These are phyloP conservation scores for Stropharia rugosoannulata DNA, from an alignment of 768 basidiomycete genomes.

Conservation along the genomic window DNA sequence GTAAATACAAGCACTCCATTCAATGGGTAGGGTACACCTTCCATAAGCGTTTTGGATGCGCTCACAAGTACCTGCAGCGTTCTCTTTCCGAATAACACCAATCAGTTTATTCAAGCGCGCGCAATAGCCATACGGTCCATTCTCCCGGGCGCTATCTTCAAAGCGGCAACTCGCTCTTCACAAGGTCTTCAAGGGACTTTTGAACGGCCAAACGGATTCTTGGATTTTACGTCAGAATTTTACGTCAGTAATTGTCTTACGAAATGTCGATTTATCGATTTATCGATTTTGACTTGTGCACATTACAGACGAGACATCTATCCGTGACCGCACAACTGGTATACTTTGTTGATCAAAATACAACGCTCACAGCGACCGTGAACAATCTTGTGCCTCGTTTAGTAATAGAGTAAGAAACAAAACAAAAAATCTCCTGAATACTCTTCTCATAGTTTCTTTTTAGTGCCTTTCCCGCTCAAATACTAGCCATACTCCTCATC, in stretches of 20 bases:
- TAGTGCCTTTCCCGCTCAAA: constrained; percentile 54
- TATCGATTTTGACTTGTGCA: background rate
- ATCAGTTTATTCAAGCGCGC: constrained; percentile 52
- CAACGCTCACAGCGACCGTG: constrained; percentile 35
- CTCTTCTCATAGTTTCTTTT: background rate
- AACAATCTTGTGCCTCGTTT: constrained; percentile 47
- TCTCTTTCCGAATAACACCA: constrained; percentile 35
- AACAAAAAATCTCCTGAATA: too few relatives aligned
- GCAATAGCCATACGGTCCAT: constrained; percentile 47
- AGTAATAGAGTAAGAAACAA: constrained; percentile 51
- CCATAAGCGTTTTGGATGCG: background rate
- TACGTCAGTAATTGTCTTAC: constrained; percentile 41
- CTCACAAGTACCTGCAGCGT: constrained; percentile 28
- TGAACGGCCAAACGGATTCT: constrained; percentile 46
- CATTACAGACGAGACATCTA: constrained; percentile 51
- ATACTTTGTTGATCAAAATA: constrained; percentile 51
- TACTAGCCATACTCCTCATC: constrained; percentile 48
- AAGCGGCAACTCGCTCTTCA: constrained; percentile 40
- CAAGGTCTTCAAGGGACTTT: constrained; percentile 46
- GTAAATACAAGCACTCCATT: constrained; percentile 53
- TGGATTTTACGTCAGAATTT: constrained; percentile 46
- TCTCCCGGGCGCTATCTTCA: constrained; percentile 62
- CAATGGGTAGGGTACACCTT: constrained; percentile 48
- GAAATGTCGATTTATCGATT: background rate
- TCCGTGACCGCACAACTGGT: constrained; percentile 53